Evolutionary conservation across 2,329 filamentous ascomycete genomes (phyloP).

Genomic region (Colletotrichum paranaense): DNA sequence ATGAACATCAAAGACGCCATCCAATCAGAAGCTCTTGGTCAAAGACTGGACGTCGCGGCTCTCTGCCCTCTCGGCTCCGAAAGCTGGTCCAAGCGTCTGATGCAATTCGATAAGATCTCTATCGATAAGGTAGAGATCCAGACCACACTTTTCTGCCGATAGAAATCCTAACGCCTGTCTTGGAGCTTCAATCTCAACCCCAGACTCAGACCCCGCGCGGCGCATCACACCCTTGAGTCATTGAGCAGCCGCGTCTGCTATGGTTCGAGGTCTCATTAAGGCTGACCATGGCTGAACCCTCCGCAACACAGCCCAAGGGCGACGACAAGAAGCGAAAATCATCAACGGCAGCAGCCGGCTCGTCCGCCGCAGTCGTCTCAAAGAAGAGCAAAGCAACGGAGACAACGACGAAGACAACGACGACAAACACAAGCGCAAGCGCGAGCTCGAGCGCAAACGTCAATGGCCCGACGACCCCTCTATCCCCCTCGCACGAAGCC

Average conservation of each 20-base stretch:
- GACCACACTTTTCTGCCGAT: constrained; percentile 7
- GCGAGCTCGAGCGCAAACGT: too few relatives aligned
- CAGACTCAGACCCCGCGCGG: not conserved
- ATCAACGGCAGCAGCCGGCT: constrained; percentile 1
- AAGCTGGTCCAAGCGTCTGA: constrained; percentile 25
- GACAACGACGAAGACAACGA: not conserved
- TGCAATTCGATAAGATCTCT: constrained; percentile 22
- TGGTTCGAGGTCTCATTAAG: not conserved
- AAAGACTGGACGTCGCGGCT: not conserved
- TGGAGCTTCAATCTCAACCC: not conserved
- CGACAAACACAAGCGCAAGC: not conserved
- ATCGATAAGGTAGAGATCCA: not conserved
- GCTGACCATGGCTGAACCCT: constrained; percentile 11
- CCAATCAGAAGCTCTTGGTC: not conserved
- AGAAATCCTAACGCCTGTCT: not conserved
- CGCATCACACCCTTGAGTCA: not conserved
- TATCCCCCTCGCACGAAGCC: constrained; percentile 51
- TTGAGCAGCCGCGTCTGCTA: not conserved
- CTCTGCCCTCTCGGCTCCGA: constrained; percentile 13
- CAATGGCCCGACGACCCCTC: constrained; percentile 41
- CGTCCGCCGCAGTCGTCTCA: constrained; percentile 1
- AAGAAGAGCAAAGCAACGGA: constrained; percentile 22
- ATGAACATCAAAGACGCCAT: not conserved
- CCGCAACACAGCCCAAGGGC: not conserved
- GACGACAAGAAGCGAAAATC: constrained; percentile 29